Base-by-base conservation (phyloP, 2,329 filamentous ascomycete species). In the Cladosporium sphaerospermum region DNA sequence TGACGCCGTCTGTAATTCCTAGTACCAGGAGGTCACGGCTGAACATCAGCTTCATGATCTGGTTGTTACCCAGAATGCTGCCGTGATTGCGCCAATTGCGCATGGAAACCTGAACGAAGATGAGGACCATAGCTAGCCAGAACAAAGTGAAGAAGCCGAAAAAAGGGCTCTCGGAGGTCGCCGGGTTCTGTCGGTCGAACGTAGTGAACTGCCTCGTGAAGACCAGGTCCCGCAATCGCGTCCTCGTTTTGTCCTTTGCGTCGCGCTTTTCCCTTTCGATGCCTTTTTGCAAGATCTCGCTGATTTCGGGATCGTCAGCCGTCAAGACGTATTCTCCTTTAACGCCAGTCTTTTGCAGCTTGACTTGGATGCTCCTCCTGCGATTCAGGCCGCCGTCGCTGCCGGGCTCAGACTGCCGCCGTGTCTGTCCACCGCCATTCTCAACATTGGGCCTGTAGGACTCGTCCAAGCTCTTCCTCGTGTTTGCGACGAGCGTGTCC, bases 91-190 rank as follows among this genome's bases (percentile, higher is more conserved):
- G 76, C 76, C 82, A 89, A 62, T 90, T 91, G 39, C 81, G 75
- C 32, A 81, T 80, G 0, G 78, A 84, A 45, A 88, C 82, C 64
- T 83, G 83, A 33, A 86, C 62, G 54, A 89, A 78, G 60, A 86
- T 78, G 41, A 90, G 66, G 6, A 79, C 77, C 57, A 89, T 82
- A 8, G 78, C 77, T 44, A 89, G 78, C 86, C 88, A 91, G 67
- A 89, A 89, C 0, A 92, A 73, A 0, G 84, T 87, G 63, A 88
- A 90, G 71, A 91, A 91, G 31, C 88, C 88, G 64, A 86, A 82
- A 61, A 90, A 91, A 0, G 84, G 83, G 40, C 83, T 88, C 45
- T 84, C 82, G 3, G 79, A 77, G 2, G 81, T 79, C 1, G 73
- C 72, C 4, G 78, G 75, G 62, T 89, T 90, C 58, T 87, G 82